Evolutionary conservation across 1,284 basidiomycete species (phyloP), one percentile per base, ranked within the genome.

Genomic region (Wallemia ichthyophaga): DNA sequence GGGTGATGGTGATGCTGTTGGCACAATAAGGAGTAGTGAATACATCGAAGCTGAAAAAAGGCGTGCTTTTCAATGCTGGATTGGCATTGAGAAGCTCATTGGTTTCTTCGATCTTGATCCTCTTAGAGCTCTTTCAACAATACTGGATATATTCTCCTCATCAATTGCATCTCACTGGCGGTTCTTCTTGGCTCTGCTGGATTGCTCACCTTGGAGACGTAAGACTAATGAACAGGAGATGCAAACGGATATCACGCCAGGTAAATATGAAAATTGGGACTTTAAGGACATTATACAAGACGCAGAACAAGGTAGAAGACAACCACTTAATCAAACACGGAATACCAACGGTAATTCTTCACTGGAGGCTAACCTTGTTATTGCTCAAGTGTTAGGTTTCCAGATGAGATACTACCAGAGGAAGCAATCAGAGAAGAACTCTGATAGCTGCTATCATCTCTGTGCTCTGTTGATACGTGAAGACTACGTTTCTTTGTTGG

Each of bases 21-120:
- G 59, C 17, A 63, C 62, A 24, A 61, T 61, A 26, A 55, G 59
- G 32, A 80, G 83, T 1, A 68, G 71, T 0, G 84, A 86, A 65
- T 71, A 76, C 48, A 70, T 70, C 28, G 64, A 75, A 57, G 70
- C 72, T 21, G 75, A 83, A 61, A 73, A 78, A 59, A 75, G 75
- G 33, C 78, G 83, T 48, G 82, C 83, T 1, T 75, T 76, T 48
- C 73, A 77, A 32, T 80, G 83, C n/a, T 89, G 85, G 85, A 79
- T 82, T 61, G 82, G 83, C 61, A 76, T 91, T 60, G 81, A 89
- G 65, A 82, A 82, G 59, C 76, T 94, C 58, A 85, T 94, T 66
- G 91, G 92, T 25, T 91, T 86, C 70, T 98, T 96, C 67, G 87
- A 94, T 69, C 76, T 99, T 57, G 88, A 95, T 66, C 91, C 94